These are phyloP conservation scores for Aspergillus sergii DNA, from an alignment of 2,329 filamentous ascomycete genomes.

Conservation along the genomic window DNA sequence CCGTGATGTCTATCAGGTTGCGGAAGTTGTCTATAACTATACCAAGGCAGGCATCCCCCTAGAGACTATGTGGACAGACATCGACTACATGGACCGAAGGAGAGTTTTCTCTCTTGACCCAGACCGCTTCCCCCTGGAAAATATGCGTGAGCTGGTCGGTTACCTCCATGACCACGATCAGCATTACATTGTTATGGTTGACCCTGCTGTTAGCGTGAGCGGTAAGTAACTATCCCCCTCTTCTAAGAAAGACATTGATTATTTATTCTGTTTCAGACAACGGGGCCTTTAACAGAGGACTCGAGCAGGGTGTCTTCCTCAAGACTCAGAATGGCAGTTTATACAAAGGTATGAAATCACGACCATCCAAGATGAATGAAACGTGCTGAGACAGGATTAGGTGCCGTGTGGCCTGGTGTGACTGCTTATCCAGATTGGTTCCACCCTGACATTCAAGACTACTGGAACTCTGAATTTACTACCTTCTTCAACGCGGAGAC, in stretches of 20 bases:
- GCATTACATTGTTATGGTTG: conserved; percentile 77
- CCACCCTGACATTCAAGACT: conserved; percentile 62
- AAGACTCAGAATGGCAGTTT: conserved; percentile 57
- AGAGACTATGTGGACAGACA: conserved; percentile 51
- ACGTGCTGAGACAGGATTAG: conserved; percentile 29
- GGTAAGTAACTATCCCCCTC: conserved; percentile 24
- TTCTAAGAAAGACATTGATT: neutral
- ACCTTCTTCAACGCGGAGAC: conserved; percentile 64
- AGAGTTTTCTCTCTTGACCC: conserved; percentile 45
- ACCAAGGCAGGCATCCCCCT: conserved; percentile 45
- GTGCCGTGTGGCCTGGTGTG: conserved; percentile 77
- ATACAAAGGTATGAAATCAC: conserved; percentile 45
- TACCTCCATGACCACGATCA: conserved; percentile 69
- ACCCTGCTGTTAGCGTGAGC: conserved; percentile 52
- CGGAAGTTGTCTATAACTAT: conserved; percentile 48
- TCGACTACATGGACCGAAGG: conserved; percentile 45
- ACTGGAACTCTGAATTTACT: conserved; percentile 70
- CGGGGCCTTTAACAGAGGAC: conserved; percentile 62
- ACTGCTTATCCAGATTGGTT: conserved; percentile 80
- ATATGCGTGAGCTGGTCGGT: conserved; percentile 66
- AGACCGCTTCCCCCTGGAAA: conserved; percentile 40
- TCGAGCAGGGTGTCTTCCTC: conserved; percentile 59
- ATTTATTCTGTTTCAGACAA: conserved; percentile 45
- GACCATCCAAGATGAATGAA: neutral
- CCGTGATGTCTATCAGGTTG: conserved; percentile 49